Base-by-base conservation (phyloP, 73 alveolate species). In the Loxodes magnus region DNA sequence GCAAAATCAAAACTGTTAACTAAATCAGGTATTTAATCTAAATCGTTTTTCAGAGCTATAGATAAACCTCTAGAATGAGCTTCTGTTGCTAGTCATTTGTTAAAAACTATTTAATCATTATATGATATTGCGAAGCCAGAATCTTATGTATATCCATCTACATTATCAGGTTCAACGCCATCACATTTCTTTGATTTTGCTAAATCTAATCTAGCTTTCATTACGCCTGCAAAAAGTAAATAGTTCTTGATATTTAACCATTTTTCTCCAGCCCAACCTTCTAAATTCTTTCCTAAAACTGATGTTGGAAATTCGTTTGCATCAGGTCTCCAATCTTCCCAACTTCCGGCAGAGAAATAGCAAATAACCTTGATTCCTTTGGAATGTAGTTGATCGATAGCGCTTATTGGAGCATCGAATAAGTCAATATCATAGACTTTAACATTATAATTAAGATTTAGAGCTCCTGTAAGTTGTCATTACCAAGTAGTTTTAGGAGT, bases 81-180 rank as follows among this genome's bases (percentile, higher is more conserved):
- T 25, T 43, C 23, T 10, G 23, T 43, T 25, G 56, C 56, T 43
- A 43, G n/a, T 21, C 23, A 43, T 2, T 12, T 14, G 27, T 43
- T 43, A 16, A 25, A 43, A 4, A 25, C 25, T 25, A n/a, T 14
- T 6, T 43, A 43, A 12, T 43, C 56, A 25, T 43, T 19, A 43
- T 34, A 14, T 14, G 56, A 25, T 14, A 43, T 43, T 19, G 23
- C 27, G 14, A 43, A 16, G 14, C 27, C 12, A 43, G 56, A 34
- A 43, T 43, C 56, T 9, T n/a, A 34, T n/a, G 23, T 43, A 14
- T 43, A 43, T 0, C 23, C 56, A 43, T 43, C 27, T 12, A 43
- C 56, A 16, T 43, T 43, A 16, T 43, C 56, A 43, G 56, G 56
- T 25, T 43, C 56, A 9, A 43, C 56, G 4, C 56, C 56, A 16